Conservation (phyloP, 2,329 filamentous ascomycete species). For the Fusarium caatingaense region DNA sequence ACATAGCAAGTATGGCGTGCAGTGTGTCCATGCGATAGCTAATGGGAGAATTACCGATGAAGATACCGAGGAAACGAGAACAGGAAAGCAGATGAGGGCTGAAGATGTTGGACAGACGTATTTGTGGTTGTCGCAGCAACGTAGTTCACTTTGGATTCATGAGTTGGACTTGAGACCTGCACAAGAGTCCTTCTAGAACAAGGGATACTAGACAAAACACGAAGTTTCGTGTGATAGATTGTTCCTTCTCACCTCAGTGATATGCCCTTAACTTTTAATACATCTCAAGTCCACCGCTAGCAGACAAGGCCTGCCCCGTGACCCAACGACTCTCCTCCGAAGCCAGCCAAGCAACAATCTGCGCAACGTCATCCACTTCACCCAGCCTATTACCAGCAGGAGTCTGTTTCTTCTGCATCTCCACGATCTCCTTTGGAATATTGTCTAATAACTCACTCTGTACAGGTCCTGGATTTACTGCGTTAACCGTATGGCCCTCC, state of each 20-base stretch:
- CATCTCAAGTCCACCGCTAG: slow-evolving; percentile 55
- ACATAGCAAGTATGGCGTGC: slow-evolving; percentile 66
- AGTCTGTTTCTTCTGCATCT: slow-evolving; percentile 51
- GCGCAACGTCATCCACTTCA: slow-evolving; percentile 64
- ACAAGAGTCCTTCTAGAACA: slow-evolving; percentile 22
- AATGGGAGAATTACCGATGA: slow-evolving; percentile 66
- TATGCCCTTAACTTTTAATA: not conserved
- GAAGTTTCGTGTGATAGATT: too few relatives aligned
- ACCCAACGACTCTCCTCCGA: slow-evolving; percentile 61
- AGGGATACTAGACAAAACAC: accelerated
- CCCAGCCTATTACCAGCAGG: slow-evolving; percentile 64
- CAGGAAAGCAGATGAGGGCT: slow-evolving; percentile 67
- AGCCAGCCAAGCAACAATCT: slow-evolving; percentile 66
- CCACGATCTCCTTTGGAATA: slow-evolving; percentile 27
- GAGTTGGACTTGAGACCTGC: slow-evolving; percentile 39
- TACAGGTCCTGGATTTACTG: slow-evolving; percentile 69
- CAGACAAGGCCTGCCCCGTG: slow-evolving; percentile 66
- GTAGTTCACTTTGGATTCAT: slow-evolving; percentile 34
- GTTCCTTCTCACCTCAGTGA: too few relatives aligned
- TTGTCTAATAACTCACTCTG: slow-evolving; percentile 67
- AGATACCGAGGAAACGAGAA: slow-evolving; percentile 59
- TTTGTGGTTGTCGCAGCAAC: slow-evolving; percentile 53
- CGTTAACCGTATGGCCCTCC: slow-evolving; percentile 70
- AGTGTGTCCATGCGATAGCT: slow-evolving; percentile 69
- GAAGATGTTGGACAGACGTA: slow-evolving; percentile 69